Evolutionary conservation across 768 basidiomycete species (phyloP), one percentile per base, ranked within the genome.

Genomic region (Mycena rebaudengoi): DNA sequence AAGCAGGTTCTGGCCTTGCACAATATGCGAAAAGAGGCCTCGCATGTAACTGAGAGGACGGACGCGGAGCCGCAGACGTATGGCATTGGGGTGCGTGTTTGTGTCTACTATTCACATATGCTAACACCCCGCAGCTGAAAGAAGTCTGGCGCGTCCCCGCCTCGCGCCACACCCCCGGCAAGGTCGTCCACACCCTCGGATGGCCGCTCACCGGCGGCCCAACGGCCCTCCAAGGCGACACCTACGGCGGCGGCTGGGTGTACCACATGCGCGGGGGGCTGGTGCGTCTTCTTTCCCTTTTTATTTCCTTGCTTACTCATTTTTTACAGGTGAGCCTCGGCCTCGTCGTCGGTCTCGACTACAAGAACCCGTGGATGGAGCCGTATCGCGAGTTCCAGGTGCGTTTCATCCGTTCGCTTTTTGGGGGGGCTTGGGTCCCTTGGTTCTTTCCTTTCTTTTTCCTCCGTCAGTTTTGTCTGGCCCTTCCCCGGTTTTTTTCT

Each of bases 121-220:
- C n/a, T n/a, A n/a, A n/a, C n/a, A n/a, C n/a, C n/a, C n/a, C n/a
- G n/a, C n/a, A n/a, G n/a, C 80, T 99, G 52, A 99, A 99, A 82
- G 97, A 99, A 76, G 95, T 99, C 2, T 99, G 98, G 98, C 87
- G 92, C 35, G 90, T 99, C 13, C n/a, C n/a, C n/a, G n/a, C n/a
- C n/a, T n/a, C n/a, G n/a, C n/a, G n/a, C n/a, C n/a, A n/a, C n/a
- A n/a, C n/a, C n/a, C n/a, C n/a, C n/a, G 82, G 84, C 3, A 85
- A 94, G 71, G 89, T 98, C n/a, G 85, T 96, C 7, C 98, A 99
- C 76, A 95, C 94, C 8, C 80, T 99, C 70, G 98, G 98, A 6
- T 98, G 92, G 93, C 98, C 98, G 0, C 78, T 99, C 58, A 88
- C 92, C 73, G 85, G 77, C 67, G 77, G 86, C n/a, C n/a, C n/a